These are phyloP conservation scores for Dioscorea zingiberensis DNA, from an alignment of 106 monocot genomes.

Conservation along the genomic window DNA sequence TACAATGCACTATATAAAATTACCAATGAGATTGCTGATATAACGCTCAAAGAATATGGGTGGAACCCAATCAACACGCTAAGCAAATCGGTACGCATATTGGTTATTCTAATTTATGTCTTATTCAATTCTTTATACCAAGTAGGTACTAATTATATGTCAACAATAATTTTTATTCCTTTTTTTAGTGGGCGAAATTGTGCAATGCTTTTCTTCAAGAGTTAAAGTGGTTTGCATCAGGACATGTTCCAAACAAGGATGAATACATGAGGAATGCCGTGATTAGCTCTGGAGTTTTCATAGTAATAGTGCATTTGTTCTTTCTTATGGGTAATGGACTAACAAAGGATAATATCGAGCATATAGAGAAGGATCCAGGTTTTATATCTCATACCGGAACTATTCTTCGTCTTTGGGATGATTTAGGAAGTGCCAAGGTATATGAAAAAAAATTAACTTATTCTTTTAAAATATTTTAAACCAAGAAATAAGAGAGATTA, in stretches of 20 bases:
- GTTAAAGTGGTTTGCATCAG: slow-evolving; percentile 33
- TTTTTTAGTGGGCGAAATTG: slow-evolving; percentile 26
- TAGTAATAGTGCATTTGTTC: slow-evolving; percentile 15
- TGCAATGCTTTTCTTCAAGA: slow-evolving; percentile 42
- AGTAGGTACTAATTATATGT: background rate
- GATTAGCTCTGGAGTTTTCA: slow-evolving; percentile 25
- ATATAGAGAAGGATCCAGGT: slow-evolving; percentile 2
- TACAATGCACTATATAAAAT: slow-evolving; percentile 24
- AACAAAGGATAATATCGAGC: slow-evolving; percentile 8
- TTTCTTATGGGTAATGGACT: slow-evolving; percentile 26
- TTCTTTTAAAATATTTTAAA: too few relatives aligned
- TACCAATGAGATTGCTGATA: slow-evolving; percentile 30
- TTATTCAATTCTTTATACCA: background rate
- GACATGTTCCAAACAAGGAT: slow-evolving; percentile 18
- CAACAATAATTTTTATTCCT: background rate
- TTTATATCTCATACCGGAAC: slow-evolving; percentile 25
- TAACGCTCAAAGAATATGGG: slow-evolving; percentile 18
- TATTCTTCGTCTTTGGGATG: slow-evolving; percentile 58
- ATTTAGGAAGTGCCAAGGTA: slow-evolving; percentile 55
- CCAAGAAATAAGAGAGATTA: too few relatives aligned
- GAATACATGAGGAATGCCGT: slow-evolving; percentile 37
- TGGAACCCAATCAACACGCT: slow-evolving; percentile 31
- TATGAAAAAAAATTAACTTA: too few relatives aligned
- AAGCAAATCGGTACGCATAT: slow-evolving; percentile 20
- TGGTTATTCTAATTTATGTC: background rate